Percentiles rank a stretch among this genome's conserved stretches.
These are phyloP conservation scores for Ophiocordyceps australis DNA, from an alignment of 2,329 filamentous ascomycete species.

Conservation along the genomic window DNA sequence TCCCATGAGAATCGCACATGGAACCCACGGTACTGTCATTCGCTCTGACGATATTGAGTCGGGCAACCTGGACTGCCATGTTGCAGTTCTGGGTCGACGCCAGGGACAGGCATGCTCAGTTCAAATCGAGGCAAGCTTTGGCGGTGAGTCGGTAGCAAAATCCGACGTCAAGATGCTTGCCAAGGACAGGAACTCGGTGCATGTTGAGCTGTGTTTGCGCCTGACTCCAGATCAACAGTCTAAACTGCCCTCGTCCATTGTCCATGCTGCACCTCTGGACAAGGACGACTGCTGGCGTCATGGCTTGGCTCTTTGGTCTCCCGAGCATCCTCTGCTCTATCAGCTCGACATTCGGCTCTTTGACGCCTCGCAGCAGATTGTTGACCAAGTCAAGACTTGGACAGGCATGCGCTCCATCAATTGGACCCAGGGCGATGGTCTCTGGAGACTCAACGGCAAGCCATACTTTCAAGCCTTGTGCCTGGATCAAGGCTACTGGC, in stretches of 20 bases:
- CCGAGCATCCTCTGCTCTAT: slow-evolving; percentile 37
- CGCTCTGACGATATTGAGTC: slow-evolving; percentile 31
- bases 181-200: slow-evolving; percentile 27
- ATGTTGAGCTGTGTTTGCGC: slow-evolving; percentile 27
- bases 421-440: slow-evolving; percentile 38
- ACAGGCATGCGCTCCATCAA: slow-evolving; percentile 42
- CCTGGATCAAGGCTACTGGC: slow-evolving; percentile 48
- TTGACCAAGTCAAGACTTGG: slow-evolving; percentile 40
- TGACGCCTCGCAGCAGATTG: slow-evolving; percentile 15
- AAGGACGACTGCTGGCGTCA: slow-evolving; percentile 26
- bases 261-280: slow-evolving; percentile 13
- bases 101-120: slow-evolving; percentile 27
- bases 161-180: slow-evolving; percentile 22
- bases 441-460: slow-evolving; percentile 38
- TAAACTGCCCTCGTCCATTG: slow-evolving; percentile 17
- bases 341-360: slow-evolving; percentile 33
- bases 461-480: slow-evolving; percentile 42
- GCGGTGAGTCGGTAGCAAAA: slow-evolving; percentile 25
- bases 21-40: slow-evolving; percentile 38
- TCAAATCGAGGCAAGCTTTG: slow-evolving; percentile 33
- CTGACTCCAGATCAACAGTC: slow-evolving; percentile 21
- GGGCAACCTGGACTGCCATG: slow-evolving; percentile 28
- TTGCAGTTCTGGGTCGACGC: slow-evolving; percentile 29
- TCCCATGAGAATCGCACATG: slow-evolving; percentile 29
- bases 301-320: slow-evolving; percentile 43